Conservation (phyloP, 2,329 filamentous ascomycete species). For the Anthostomella pinea region DNA sequence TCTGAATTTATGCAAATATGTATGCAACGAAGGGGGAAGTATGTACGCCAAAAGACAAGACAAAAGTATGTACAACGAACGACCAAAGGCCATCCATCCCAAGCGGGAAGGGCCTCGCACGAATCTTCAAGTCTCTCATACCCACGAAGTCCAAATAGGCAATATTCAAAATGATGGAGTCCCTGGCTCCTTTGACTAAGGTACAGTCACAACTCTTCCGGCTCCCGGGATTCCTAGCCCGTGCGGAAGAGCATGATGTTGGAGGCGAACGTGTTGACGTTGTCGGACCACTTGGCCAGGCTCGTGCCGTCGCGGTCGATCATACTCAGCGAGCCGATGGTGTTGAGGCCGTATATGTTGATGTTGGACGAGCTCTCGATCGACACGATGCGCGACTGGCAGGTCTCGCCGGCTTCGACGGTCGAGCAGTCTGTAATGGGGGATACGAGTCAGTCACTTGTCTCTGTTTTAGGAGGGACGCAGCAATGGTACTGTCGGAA, state of each 20-base stretch:
- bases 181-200: no score
- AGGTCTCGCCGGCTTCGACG: conserved; percentile 34
- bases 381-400: conserved; percentile 39
- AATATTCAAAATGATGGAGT: no score
- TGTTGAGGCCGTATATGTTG: conserved; percentile 46
- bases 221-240: conserved; percentile 15
- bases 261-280: conserved; percentile 30
- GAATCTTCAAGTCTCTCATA: no score
- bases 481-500: background rate
- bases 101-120: no score
- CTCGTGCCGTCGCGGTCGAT: conserved; percentile 32
- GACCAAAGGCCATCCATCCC: no score
- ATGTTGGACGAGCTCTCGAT: conserved; percentile 36
- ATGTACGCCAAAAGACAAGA: background rate
- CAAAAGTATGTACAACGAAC: conserved; percentile 1
- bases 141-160: no score
- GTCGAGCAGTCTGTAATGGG: conserved; percentile 34
- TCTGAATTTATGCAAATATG: no score
- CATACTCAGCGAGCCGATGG: conserved; percentile 42
- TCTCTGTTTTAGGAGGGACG: background rate
- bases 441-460: background rate
- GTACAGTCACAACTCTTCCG: background rate
- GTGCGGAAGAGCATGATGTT: conserved; percentile 32
- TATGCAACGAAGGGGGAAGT: background rate
- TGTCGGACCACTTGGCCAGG: conserved; percentile 30